These are phyloP conservation scores for Yamadazyma trypodendri DNA, from an alignment of 1,139 yeast species.

Conservation along the genomic window DNA sequence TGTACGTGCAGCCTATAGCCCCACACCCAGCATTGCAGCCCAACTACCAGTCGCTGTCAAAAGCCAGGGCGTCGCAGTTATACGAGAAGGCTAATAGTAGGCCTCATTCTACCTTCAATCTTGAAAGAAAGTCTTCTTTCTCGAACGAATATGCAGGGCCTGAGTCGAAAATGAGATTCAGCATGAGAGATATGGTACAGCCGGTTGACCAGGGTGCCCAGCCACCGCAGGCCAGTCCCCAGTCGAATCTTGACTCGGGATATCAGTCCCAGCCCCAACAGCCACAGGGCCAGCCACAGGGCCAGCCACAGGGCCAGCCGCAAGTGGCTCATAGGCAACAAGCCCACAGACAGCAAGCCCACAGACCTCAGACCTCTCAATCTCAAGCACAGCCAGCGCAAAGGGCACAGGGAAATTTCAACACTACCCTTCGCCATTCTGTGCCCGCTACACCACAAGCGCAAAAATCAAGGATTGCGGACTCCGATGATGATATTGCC, in stretches of 20 bases:
- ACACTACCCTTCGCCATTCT: not conserved
- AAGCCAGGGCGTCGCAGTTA: constrained; percentile 46
- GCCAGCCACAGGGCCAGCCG: constrained; percentile 7
- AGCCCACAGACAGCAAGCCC: constrained; percentile 8
- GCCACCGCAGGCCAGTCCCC: constrained; percentile 3
- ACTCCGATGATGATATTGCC: constrained; percentile 49
- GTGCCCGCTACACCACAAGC: constrained; percentile 12
- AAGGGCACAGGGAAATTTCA: not conserved
- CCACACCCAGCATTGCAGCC: constrained; percentile 44
- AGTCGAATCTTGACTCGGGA: not conserved
- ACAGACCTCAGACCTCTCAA: constrained; percentile 6
- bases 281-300: constrained; percentile 4
- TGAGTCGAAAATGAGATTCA: constrained; percentile 10
- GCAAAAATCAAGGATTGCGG: constrained; percentile 47
- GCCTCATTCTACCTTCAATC: constrained; percentile 39
- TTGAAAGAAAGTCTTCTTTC: constrained; percentile 53
- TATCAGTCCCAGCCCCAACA: no score
- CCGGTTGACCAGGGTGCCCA: constrained; percentile 2
- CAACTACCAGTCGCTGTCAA: constrained; percentile 42
- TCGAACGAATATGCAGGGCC: constrained; percentile 32
- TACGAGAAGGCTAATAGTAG: constrained; percentile 50
- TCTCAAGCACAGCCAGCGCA: no score
- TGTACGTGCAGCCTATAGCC: constrained; percentile 42
- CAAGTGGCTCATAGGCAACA: no score
- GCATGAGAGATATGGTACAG: constrained; percentile 11